Evolutionary conservation across 2,329 filamentous ascomycete species (phyloP), one percentile per base, ranked within the genome.

Genomic region (Macrophomina phaseolina): DNA sequence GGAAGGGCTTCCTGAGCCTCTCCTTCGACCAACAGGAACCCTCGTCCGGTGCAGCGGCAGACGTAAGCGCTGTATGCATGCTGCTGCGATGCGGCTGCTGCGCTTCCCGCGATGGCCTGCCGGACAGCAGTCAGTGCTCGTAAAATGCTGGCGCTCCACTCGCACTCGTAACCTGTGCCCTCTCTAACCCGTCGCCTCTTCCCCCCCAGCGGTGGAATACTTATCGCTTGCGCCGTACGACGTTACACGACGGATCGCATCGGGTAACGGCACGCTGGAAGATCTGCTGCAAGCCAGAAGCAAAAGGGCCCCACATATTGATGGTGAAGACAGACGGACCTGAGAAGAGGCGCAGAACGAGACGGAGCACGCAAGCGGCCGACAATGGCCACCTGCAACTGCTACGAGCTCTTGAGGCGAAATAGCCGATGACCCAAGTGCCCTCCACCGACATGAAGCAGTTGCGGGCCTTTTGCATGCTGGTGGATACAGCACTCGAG

Each of bases 181-280:
- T 40, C 38, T 40, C 18, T 45, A 4, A 14, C 40, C 40, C 23
- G 28, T 45, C 56, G 40, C 56, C 56, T 18, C 28, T 11, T 32
- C 9, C 4, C 18, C 14, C 23, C 12, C 38, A 18, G 14, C 18
- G 34, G 36, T 14, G 18, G 36, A 58, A 3, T 18, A 36, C 38
- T 32, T 30, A 18, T 60, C 56, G 56, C 40, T 60, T 48, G 40
- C 40, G 56, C 40, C 46, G 56, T 60, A 40, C 40, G 40, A 32
- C 56, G 56, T 60, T 46, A 60, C 56, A 60, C 56, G 23, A 36
- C 56, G 46, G 36, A 23, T 46, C 16, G 56, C 56, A 48, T 48
- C 23, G 8, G 38, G 46, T 32, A 42, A 42, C 14, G 40, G 38
- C 11, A 60, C 40, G 28, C 56, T 14, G 28, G 42, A 7, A 16